Evolutionary conservation across 1,284 basidiomycete species (phyloP).

Genomic region (Boletus holoroseus): DNA sequence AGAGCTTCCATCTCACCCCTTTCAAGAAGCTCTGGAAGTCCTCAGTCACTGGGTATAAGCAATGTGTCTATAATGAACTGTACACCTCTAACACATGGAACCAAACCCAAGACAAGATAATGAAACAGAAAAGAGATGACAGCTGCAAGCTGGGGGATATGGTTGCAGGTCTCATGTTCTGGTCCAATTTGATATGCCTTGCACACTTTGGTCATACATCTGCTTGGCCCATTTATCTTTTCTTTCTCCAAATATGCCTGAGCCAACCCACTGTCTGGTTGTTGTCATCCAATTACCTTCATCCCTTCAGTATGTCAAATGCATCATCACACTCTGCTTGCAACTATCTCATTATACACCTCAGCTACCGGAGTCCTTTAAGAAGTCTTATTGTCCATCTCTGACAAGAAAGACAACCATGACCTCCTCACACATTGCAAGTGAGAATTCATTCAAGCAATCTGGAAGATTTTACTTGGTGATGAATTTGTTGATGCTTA

Average conservation of each 20-base stretch:
- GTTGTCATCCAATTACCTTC: too few species aligned
- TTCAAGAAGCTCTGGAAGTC: constrained; percentile 7
- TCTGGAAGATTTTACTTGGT: too few species aligned
- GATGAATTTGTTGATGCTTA: too few species aligned
- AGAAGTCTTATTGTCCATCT: too few species aligned
- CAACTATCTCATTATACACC: too few species aligned
- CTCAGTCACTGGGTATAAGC: not conserved
- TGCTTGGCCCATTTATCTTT: constrained; percentile 32
- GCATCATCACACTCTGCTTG: too few species aligned
- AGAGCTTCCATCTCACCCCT: constrained; percentile 3
- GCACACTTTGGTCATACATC: constrained; percentile 32
- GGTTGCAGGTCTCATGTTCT: constrained; percentile 31
- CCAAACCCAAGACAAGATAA: constrained; percentile 20
- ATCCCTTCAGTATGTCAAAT: too few species aligned
- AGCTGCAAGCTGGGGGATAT: not conserved
- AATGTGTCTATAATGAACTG: constrained; percentile 3
- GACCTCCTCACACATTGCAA: too few species aligned
- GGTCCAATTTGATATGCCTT: constrained; percentile 36
- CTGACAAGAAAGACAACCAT: too few species aligned
- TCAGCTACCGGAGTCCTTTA: too few species aligned
- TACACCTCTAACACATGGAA: constrained; percentile 6
- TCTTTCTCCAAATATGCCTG: not conserved
- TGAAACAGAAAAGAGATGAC: constrained; percentile 10
- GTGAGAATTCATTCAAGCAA: too few species aligned
- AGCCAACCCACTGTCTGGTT: too few species aligned